Evolutionary conservation across 2,329 filamentous ascomycete species (phyloP), one percentile per base, ranked within the genome.

Genomic region (Verticillium klebahnii): DNA sequence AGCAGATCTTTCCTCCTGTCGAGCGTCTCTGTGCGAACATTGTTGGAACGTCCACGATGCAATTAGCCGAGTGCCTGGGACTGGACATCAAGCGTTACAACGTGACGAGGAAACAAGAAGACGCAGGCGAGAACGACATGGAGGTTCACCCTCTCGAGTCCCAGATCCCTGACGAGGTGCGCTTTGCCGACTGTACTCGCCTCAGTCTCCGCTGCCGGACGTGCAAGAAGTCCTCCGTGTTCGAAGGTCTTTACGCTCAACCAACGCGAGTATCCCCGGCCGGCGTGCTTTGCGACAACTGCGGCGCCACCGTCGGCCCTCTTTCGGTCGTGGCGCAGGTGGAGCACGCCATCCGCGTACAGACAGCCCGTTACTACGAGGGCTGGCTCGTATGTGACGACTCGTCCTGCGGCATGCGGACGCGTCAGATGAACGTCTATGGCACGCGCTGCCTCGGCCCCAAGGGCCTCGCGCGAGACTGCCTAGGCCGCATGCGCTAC

Each of bases 1-100:
- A 99, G 80, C 95, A 99, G 76, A 97, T 99, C 63, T 92, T 99
- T 77, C 95, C 95, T 12, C 95, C 95, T 0, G 95, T 99, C 31
- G 95, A 99, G 78, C 92, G 95, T 83, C 88, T 99, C 25, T 99
- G 95, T 73, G 95, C 94, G 64, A 97, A 96, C 63, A 97, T 99
- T 70, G 86, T 87, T 15, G 95, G 95, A 63, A 99, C 95, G 1
- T 96, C 97, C 65, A 90, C 94, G 8, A 87, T 92, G 1, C 89
- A 93, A 66, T 84, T 99, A 11, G 95, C 95, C 2, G 93, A 97
- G 73, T 96, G 95, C 73, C 86, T 99, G 15, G 95, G 95, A 2
- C 87, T 99, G 31, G 95, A 99, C 74, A 88, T 92, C 31, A 87
- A 87, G 68, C 95, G 95, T 69, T 99, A 98, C 74, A 88, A 83